Percentiles rank a stretch among this genome's conserved stretches.
Evolutionary conservation across 306 rosid species (phyloP).

Genomic region (Inga leiocalycina): DNA sequence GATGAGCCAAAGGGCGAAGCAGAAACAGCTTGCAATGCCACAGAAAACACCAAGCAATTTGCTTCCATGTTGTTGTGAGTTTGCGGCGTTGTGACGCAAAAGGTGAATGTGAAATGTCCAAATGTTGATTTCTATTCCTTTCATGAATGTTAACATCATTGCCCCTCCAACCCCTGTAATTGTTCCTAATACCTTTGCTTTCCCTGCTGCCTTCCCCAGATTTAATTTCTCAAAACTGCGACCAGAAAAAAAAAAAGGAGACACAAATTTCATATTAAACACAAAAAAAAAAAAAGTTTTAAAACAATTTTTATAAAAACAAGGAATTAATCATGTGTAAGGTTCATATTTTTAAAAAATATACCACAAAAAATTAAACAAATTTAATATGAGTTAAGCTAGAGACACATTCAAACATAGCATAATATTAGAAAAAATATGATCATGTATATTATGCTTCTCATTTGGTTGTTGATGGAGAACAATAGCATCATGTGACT

Average conservation of each 20-base stretch:
- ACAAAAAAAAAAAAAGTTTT: too few species aligned
- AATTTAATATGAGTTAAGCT: too few species aligned
- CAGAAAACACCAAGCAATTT: slow-evolving; percentile 44
- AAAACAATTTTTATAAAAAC: too few species aligned
- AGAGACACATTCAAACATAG: too few species aligned
- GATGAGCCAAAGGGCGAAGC: slow-evolving; percentile 47
- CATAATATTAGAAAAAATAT: too few species aligned
- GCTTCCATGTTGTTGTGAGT: slow-evolving; percentile 23
- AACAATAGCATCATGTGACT: too few species aligned
- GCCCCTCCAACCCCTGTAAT: slow-evolving; percentile 47
- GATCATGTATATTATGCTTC: too few species aligned
- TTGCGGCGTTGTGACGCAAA: slow-evolving; percentile 28
- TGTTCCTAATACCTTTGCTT: slow-evolving; percentile 46
- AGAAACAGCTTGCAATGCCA: slow-evolving; percentile 45
- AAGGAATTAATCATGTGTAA: too few species aligned
- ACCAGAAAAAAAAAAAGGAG: neutral
- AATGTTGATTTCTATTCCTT: slow-evolving; percentile 42
- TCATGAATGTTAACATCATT: slow-evolving; percentile 43
- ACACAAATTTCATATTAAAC: too few species aligned
- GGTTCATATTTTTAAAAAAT: too few species aligned
- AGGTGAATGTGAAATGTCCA: slow-evolving; percentile 44
- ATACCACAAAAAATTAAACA: too few species aligned
- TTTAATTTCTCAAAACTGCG: slow-evolving; percentile 34
- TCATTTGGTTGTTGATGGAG: too few species aligned
- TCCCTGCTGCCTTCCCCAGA: slow-evolving; percentile 28